Evolutionary conservation across 805 yeast genomes (phyloP), one percentile per base, ranked within the genome.

Genomic region (Nakazawaea ishiwadae): DNA sequence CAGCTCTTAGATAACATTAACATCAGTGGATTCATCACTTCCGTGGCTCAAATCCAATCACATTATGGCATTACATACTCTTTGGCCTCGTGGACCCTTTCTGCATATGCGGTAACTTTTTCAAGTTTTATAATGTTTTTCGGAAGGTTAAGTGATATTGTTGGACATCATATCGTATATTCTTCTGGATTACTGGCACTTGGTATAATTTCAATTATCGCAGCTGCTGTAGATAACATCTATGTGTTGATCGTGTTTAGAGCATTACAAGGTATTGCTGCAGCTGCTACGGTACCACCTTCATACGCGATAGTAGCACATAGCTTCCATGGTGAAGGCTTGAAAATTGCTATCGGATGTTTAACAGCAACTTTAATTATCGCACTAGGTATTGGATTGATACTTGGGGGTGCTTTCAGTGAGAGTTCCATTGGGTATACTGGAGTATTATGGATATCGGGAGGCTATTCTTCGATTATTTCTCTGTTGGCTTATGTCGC

Each of bases 381-480:
- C 19, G 44, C 61, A 27, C 53, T 64, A 10, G 73, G 72, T 7
- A 24, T 68, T 10, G 77, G 75, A 5, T 48, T 56, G 4, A 42
- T 70, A 7, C 30, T 71, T 2, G 76, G 77, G 21, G 76, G 77
- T 38, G 76, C 72, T 0, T 71, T 71, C 37, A 51, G 65, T 1
- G 40, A 46, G 24, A 54, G 69, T 1, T 31, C 39, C 4, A 51
- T 66, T 39, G 76, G 74, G 1, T 69, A 69, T 47, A 60, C 61
- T 37, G 66, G 66, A 1, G 48, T 63, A 6, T 63, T 62, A 44
- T 71, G 56, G 40, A 55, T 69, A 23, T 54, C 61, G 1, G 66
- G 66, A 54, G 71, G 64, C 1, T 30, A 56, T 4, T 42, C 58
- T 8, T 28, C 52, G 6, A 10, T 56, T 0, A 37, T 52, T 10